A percentile compares a stretch with the other conserved stretches of the same genome.
These are phyloP conservation scores for Candida lessepsii DNA, from an alignment of 805 yeast species.

Conservation along the genomic window DNA sequence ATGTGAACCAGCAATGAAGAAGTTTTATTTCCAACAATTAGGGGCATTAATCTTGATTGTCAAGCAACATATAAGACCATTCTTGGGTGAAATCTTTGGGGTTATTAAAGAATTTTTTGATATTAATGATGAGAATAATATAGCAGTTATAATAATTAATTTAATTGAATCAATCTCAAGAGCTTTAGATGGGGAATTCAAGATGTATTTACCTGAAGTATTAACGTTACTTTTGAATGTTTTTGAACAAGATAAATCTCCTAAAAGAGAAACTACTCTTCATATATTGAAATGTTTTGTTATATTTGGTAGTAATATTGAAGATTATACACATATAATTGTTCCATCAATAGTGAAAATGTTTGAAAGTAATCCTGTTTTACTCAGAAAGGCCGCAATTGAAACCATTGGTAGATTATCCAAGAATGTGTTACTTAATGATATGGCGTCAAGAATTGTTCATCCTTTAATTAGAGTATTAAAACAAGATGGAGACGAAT, in stretches of 20 bases:
- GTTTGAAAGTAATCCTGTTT: conserved; percentile 68
- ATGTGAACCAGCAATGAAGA: conserved; percentile 75
- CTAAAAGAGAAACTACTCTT: conserved; percentile 58
- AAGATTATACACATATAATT: conserved; percentile 82
- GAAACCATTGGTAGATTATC: conserved; percentile 81
- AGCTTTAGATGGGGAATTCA: conserved; percentile 91
- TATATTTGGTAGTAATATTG: conserved; percentile 82
- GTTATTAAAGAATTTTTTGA: conserved; percentile 73
- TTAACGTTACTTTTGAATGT: conserved; percentile 74
- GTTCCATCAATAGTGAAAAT: conserved; percentile 82
- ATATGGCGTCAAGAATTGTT: conserved; percentile 86
- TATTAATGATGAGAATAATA: conserved; percentile 42
- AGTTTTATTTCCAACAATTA: conserved; percentile 85
- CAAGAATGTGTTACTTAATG: conserved; percentile 67
- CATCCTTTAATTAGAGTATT: conserved; percentile 81
- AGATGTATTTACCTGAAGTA: conserved; percentile 73
- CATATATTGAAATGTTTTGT: conserved; percentile 81
- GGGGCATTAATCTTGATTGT: conserved; percentile 78
- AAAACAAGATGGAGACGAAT: conserved; percentile 50
- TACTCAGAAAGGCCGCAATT: conserved; percentile 69
- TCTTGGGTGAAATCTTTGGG: conserved; percentile 68
- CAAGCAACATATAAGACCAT: conserved; percentile 86
- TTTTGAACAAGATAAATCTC: conserved; percentile 68
- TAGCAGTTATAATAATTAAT: conserved; percentile 77
- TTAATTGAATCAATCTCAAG: conserved; percentile 80